Conservation (phyloP, 2,329 filamentous ascomycete genomes). For the Corinectria fuckeliana region DNA sequence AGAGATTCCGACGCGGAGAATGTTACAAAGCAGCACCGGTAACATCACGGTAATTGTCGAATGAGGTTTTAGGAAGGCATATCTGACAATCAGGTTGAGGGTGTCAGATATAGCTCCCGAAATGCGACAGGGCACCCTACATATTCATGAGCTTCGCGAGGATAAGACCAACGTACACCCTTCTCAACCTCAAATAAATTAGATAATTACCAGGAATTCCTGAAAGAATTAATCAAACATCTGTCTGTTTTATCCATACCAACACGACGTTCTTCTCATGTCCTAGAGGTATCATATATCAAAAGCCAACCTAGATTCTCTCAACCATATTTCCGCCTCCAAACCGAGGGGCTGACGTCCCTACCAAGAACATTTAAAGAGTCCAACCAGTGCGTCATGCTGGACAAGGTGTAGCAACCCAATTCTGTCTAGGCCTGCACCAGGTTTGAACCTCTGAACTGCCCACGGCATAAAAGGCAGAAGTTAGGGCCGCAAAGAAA, state of each 20-base stretch:
- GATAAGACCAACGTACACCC: too few species aligned
- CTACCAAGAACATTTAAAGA: neutral
- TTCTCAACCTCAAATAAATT: too few species aligned
- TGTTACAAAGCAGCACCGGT: too few species aligned
- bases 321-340: neutral
- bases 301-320: neutral
- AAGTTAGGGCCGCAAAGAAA: neutral
- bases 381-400: neutral
- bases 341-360: neutral
- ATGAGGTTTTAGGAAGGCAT: too few species aligned
- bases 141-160: too few species aligned
- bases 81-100: too few species aligned
- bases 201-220: too few species aligned
- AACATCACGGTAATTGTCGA: too few species aligned
- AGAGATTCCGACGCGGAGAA: too few species aligned
- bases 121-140: too few species aligned
- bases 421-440: neutral
- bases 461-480: neutral
- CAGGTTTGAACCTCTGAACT: neutral
- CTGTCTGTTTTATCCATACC: neutral
- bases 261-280: neutral
- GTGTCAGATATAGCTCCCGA: too few species aligned
- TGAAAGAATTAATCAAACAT: neutral
- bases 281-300: neutral
- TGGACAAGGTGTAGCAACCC: neutral